Evolutionary conservation across 352 stramenopile species (phyloP).

Genomic region (Phytophthora sp.): DNA sequence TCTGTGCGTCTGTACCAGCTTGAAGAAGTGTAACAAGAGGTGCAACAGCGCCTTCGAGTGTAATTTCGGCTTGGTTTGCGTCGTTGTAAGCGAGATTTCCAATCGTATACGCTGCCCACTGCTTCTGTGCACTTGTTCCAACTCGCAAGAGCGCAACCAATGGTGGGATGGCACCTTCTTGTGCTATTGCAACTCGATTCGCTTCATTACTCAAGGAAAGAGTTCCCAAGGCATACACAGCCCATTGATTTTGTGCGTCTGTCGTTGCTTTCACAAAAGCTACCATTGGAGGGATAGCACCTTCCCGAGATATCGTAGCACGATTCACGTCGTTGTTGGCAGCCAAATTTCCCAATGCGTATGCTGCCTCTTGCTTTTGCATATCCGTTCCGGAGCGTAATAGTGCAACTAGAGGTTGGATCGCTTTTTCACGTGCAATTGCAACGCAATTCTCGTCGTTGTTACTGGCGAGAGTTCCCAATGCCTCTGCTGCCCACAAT

Average conservation of each 20-base stretch:
- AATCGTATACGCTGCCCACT: constrained; percentile 25
- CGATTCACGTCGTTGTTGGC: constrained; percentile 14
- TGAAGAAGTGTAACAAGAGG: constrained; percentile 11
- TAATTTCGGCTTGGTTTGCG: constrained; percentile 16
- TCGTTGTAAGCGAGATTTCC: constrained; percentile 28
- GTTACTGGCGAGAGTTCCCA: constrained; percentile 26
- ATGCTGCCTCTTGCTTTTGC: constrained; percentile 23
- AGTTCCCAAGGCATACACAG: constrained; percentile 15
- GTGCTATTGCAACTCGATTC: constrained; percentile 20
- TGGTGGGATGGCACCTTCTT: constrained; percentile 18
- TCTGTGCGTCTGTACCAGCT: constrained; percentile 16
- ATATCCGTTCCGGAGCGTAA: constrained; percentile 25
- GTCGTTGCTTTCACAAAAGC: constrained; percentile 21
- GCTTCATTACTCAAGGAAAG: constrained; percentile 23
- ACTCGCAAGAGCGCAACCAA: constrained; percentile 10
- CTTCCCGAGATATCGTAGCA: constrained; percentile 17
- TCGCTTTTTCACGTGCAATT: constrained; percentile 17
- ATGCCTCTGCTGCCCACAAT: constrained; percentile 16
- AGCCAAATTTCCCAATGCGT: constrained; percentile 19
- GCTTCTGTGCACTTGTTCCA: constrained; percentile 18
- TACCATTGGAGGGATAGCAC: constrained; percentile 27
- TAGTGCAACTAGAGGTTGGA: constrained; percentile 16
- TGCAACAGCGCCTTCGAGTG: constrained; percentile 9
- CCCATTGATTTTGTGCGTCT: constrained; percentile 32
- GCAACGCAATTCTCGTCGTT: constrained; percentile 16